Conservation (phyloP, 1,284 basidiomycete genomes). For the Ceratobasidium sp. region DNA sequence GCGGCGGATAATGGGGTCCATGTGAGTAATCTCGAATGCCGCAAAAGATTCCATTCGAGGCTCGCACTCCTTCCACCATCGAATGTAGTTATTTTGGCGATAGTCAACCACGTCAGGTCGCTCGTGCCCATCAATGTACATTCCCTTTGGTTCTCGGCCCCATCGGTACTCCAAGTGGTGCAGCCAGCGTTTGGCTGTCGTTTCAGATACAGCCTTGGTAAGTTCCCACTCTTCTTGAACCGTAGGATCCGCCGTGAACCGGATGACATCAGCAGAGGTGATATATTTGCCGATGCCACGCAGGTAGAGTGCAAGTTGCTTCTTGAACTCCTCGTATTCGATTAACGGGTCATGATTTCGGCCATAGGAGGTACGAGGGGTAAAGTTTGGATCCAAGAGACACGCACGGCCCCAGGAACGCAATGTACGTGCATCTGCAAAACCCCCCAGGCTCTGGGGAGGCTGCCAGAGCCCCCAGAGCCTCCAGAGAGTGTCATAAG, state of each 20-base stretch:
- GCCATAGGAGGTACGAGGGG: slow-evolving; percentile 5
- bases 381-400: neutral
- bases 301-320: neutral
- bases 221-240: slow-evolving; percentile 18
- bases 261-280: slow-evolving; percentile 25
- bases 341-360: neutral
- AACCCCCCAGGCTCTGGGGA: too few species aligned
- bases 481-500: too few species aligned
- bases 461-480: too few species aligned
- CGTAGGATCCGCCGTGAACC: slow-evolving; percentile 13
- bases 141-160: slow-evolving; percentile 33
- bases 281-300: slow-evolving; percentile 39
- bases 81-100: neutral
- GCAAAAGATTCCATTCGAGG: slow-evolving; percentile 4
- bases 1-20: neutral
- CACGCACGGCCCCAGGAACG: slow-evolving; percentile 5
- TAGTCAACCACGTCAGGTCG: neutral
- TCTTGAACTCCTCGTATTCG: neutral
- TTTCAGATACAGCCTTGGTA: slow-evolving; percentile 27
- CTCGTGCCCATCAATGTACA: slow-evolving; percentile 47
- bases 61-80: neutral
- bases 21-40: neutral
- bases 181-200: slow-evolving; percentile 36
- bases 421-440: slow-evolving; percentile 20
- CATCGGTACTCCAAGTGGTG: slow-evolving; percentile 26